Evolutionary conservation across 805 yeast genomes (phyloP).

Genomic region (Isabelozyma pseudorhagii): DNA sequence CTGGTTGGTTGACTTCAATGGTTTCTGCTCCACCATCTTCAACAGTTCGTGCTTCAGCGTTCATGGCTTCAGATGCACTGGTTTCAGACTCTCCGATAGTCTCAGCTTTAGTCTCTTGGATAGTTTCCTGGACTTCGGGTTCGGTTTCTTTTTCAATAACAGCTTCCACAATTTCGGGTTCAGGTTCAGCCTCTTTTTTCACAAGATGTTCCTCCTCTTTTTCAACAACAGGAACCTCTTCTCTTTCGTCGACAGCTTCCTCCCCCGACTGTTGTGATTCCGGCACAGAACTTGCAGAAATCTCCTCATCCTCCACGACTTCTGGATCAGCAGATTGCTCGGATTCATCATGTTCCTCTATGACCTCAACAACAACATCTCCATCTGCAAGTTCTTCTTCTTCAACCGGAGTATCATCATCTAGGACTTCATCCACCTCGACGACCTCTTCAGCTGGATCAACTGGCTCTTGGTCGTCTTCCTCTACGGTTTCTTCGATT

Average conservation of each 20-base stretch:
- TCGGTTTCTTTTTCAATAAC: neutral
- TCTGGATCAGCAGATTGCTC: constrained; percentile 22
- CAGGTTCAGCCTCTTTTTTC: neutral
- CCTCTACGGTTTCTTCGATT: constrained; percentile 3
- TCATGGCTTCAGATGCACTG: neutral
- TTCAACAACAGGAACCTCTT: neutral
- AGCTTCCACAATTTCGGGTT: neutral
- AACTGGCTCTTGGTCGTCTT: constrained; percentile 4
- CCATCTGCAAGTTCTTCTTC: constrained; percentile 18
- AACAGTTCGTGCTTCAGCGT: neutral
- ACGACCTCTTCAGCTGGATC: constrained; percentile 1
- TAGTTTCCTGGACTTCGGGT: neutral
- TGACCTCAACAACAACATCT: constrained; percentile 9
- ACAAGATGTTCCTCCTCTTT: neutral
- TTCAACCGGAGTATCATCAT: constrained; percentile 5
- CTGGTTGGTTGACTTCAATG: neutral
- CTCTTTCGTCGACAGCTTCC: neutral
- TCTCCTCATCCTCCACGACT: constrained; percentile 8
- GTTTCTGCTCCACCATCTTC: neutral
- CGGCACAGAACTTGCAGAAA: neutral
- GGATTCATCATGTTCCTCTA: neutral
- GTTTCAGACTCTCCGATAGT: neutral
- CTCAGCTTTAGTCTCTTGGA: neutral
- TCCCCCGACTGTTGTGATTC: constrained; percentile 2
- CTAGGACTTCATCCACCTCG: neutral